Evolutionary conservation across 441 rosid species (phyloP).

Genomic region (Mallotus japonicus): DNA sequence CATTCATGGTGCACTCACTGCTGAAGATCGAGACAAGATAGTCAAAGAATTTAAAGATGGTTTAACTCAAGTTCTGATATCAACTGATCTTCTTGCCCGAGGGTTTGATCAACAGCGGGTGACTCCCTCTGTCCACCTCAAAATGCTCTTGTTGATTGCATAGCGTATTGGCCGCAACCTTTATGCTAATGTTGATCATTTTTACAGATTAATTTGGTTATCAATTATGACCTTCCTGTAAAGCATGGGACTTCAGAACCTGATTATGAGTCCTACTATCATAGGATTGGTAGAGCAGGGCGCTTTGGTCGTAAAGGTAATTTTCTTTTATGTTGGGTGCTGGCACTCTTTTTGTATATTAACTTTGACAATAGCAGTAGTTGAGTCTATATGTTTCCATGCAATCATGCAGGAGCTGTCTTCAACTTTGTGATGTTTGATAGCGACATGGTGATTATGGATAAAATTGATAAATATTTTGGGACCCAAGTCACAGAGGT

Average conservation of each 20-base stretch:
- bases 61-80: slow-evolving; percentile 84
- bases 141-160: neutral
- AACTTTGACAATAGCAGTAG: neutral
- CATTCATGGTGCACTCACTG: slow-evolving; percentile 63
- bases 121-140: neutral
- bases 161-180: neutral
- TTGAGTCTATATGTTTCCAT: slow-evolving; percentile 9
- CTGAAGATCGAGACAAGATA: slow-evolving; percentile 73
- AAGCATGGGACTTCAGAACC: slow-evolving; percentile 64
- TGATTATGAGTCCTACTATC: slow-evolving; percentile 85
- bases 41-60: slow-evolving; percentile 88
- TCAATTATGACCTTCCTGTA: slow-evolving; percentile 78
- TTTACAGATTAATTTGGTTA: slow-evolving; percentile 79
- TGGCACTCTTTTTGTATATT: too few relatives aligned
- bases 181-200: neutral
- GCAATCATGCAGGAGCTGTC: slow-evolving; percentile 65
- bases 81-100: slow-evolving; percentile 88
- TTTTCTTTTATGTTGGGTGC: neutral
- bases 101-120: slow-evolving; percentile 96
- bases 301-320: slow-evolving; percentile 94
- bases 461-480: slow-evolving; percentile 71
- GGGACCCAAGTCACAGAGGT: slow-evolving; percentile 53
- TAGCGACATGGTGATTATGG: slow-evolving; percentile 53
- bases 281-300: slow-evolving; percentile 97
- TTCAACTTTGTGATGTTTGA: slow-evolving; percentile 64